phyloP scores from a whole-genome alignment of 140 eudicot species.

The Erigeron philadelphicus region DNA sequence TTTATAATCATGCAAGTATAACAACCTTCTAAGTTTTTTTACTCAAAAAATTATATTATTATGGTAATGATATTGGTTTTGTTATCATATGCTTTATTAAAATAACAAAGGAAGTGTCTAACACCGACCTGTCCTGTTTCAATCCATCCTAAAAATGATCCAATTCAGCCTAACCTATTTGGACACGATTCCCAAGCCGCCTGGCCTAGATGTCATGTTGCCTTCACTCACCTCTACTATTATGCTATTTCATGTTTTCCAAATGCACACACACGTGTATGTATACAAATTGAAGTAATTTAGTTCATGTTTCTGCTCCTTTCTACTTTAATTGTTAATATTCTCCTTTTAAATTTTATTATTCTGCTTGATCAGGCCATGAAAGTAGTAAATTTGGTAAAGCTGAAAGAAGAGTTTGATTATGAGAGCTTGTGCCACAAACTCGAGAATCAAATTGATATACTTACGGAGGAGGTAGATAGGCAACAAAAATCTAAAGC shows the following conservation, averaged over 20 bases:
- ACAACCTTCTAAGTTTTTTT: slow-evolving; percentile 1
- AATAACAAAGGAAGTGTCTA: slow-evolving; percentile 7
- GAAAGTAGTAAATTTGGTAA: slow-evolving; percentile 83
- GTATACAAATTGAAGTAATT: slow-evolving; percentile 2
- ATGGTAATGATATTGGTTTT: background rate
- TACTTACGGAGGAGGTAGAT: slow-evolving; percentile 73
- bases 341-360: slow-evolving; percentile 11
- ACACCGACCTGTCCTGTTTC: background rate
- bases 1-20: background rate
- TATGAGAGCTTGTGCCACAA: slow-evolving; percentile 76
- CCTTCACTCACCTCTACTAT: background rate
- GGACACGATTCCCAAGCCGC: background rate
- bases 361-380: slow-evolving; percentile 67
- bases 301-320: background rate
- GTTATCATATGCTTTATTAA: background rate
- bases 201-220: background rate
- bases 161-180: background rate
- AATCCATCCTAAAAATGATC: background rate
- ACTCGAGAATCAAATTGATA: slow-evolving; percentile 84
- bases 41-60: background rate
- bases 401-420: slow-evolving; percentile 94
- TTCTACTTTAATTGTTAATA: slow-evolving; percentile 4
- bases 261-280: slow-evolving; percentile 7
- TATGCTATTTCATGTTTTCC: slow-evolving; percentile 9
- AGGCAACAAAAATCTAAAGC: slow-evolving; percentile 74